A percentile compares a stretch with the other conserved stretches of the same genome.
phyloP scores from a whole-genome alignment of 352 stramenopile species.

The Pelagophyceae sp. region DNA sequence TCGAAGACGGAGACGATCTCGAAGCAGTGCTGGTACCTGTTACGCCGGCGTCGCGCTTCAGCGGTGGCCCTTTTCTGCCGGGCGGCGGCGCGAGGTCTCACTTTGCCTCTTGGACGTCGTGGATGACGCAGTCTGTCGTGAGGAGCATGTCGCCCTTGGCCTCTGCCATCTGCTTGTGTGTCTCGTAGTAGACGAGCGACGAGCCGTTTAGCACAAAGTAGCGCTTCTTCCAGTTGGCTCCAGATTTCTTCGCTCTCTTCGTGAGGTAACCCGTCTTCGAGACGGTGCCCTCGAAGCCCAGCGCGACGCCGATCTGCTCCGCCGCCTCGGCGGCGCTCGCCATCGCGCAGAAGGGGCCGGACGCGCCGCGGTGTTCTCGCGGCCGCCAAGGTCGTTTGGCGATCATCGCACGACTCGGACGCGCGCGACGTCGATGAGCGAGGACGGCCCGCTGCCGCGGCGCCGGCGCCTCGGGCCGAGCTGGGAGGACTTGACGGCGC shows the following conservation, averaged over 20 bases:
- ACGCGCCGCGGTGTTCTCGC: too few relatives aligned
- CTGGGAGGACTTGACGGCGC: background rate
- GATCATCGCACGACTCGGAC: background rate
- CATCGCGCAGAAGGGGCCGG: background rate
- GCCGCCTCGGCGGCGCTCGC: background rate
- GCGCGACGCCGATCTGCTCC: background rate
- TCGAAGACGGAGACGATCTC: background rate
- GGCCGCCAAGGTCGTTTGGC: background rate
- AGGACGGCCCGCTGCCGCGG: background rate
- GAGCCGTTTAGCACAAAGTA: slow-evolving; percentile 33
- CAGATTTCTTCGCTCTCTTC: slow-evolving; percentile 26
- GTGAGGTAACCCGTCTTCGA: slow-evolving; percentile 21
- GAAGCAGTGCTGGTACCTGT: slow-evolving; percentile 2
- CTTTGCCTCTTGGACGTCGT: slow-evolving; percentile 1
- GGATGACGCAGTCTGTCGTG: slow-evolving; percentile 6
- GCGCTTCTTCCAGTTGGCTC: slow-evolving; percentile 32
- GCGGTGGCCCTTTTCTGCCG: too few relatives aligned
- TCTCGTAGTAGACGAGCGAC: slow-evolving; percentile 21
- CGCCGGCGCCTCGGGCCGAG: background rate
- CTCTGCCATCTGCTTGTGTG: slow-evolving; percentile 16
- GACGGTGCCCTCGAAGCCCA: slow-evolving; percentile 12
- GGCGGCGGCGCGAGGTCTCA: too few relatives aligned
- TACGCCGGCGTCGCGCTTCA: too few relatives aligned
- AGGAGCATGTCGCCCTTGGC: slow-evolving; percentile 25
- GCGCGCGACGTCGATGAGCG: background rate